Base-by-base conservation (phyloP, 192 early-diverging fungal species). In the Podila horticola region DNA sequence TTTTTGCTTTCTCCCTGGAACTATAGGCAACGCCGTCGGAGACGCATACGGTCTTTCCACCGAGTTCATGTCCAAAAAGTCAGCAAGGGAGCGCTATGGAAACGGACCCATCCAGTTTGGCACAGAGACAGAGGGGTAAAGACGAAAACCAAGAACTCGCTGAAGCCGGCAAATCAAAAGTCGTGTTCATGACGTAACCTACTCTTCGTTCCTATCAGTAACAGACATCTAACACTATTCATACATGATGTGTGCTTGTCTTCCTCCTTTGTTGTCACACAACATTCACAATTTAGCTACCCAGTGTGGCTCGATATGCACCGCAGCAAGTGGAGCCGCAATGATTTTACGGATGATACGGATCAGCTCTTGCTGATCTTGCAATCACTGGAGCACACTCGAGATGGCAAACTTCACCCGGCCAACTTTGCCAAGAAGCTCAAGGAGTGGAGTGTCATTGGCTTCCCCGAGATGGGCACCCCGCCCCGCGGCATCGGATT, bases 21-120 rank as follows among this genome's bases (percentile, higher is more conserved):
- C 51, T n/a, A n/a, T 66, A 86, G 90, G 90, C 29, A 84, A 86
- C 51, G 90, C 88, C 20, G 61, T 91, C 8, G 90, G 90, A 5
- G 92, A 93, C 79, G 88, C 88, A 12, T 72, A 91, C 41, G 90
- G 92, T 19, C 67, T 93, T 20, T 84, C 92, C 0, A 88, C 90
- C n/a, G 92, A 93, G 65, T 90, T 90, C 65, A 75, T 91, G 74
- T 70, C 84, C 45, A 86, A 84, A 64, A 30, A 50, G 41, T 49
- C 83, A 38, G 86, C 88, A 5, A 66, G 26, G 20, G 30, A 64
- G 57, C 52, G 81, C 10, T 92, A 93, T 77, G 88, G 87, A 26
- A 72, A 79, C 29, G 89, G 88, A 0, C 89, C 89, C n/a, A 90
- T 92, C 70, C 63, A 66, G 38, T 92, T 91, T 79, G 89, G 89